phyloP scores from a whole-genome alignment of 129 eudicot species.

The sunflower (Helianthus annuus) region HanXRQr2.0-SUNRISE NC_035449.2:38132037-38132536 shows the following conservation, averaged over 20 bases:
- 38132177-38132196: conserved; percentile 53
- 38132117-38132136: not conserved
- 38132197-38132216: conserved; percentile 73
- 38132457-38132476: conserved; percentile 62
- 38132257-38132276: conserved; percentile 69
- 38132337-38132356: conserved; percentile 90
- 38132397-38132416: conserved; percentile 66
- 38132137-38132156: conserved; percentile 18
- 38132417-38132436: conserved; percentile 52
- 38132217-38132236: conserved; percentile 87
- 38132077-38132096: too few relatives aligned
- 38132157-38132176: conserved; percentile 25
- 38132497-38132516: conserved; percentile 68
- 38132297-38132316: conserved; percentile 75
- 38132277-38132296: conserved; percentile 71
- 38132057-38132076: too few relatives aligned
- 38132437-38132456: conserved; percentile 82
- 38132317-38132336: conserved; percentile 66
- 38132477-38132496: conserved; percentile 82
- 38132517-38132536: conserved; percentile 78
- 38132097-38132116: too few relatives aligned
- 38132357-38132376: conserved; percentile 85
- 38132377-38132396: conserved; percentile 93
- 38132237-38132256: conserved; percentile 57
- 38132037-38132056: too few relatives aligned